phyloP scores from a whole-genome alignment of 441 rosid species.

The Kokia cookei region DNA sequence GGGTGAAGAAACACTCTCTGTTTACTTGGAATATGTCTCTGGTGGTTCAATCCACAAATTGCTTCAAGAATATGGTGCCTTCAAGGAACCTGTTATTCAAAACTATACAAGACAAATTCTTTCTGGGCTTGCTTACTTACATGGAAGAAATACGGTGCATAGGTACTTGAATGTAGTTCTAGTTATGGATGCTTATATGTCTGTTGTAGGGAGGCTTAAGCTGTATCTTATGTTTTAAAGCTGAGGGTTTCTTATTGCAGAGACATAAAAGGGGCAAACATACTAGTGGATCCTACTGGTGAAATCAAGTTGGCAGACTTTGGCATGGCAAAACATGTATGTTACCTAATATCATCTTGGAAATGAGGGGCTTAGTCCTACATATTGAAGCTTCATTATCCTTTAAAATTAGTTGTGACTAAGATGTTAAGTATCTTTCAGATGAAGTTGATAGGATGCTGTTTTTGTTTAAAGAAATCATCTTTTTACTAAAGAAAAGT shows the following conservation, averaged over 20 bases:
- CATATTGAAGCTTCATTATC: constrained; percentile 2
- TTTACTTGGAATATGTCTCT: constrained; percentile 88
- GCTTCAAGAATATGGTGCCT: constrained; percentile 88
- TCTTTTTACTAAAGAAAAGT: neutral
- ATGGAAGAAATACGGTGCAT: constrained; percentile 86
- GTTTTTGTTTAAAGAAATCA: neutral
- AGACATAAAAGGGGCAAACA: constrained; percentile 97
- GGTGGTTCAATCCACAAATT: constrained; percentile 97
- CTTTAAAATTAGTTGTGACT: neutral
- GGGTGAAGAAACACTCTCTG: constrained; percentile 84
- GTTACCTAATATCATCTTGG: constrained; percentile 9
- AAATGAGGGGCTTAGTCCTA: neutral
- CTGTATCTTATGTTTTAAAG: constrained; percentile 3
- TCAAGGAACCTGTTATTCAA: constrained; percentile 90
- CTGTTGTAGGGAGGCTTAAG: neutral
- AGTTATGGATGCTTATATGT: neutral
- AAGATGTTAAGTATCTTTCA: neutral
- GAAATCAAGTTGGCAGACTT: constrained; percentile 93
- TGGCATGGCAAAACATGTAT: constrained; percentile 99
- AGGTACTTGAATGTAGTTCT: constrained; percentile 41
- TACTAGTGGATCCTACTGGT: constrained; percentile 88
- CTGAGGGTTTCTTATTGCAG: constrained; percentile 32
- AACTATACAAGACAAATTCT: constrained; percentile 87
- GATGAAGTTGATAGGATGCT: neutral
- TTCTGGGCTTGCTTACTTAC: constrained; percentile 83